These are phyloP conservation scores for Paxillus ammoniavirescens DNA, from an alignment of 768 basidiomycete genomes.

Conservation along the genomic window DNA sequence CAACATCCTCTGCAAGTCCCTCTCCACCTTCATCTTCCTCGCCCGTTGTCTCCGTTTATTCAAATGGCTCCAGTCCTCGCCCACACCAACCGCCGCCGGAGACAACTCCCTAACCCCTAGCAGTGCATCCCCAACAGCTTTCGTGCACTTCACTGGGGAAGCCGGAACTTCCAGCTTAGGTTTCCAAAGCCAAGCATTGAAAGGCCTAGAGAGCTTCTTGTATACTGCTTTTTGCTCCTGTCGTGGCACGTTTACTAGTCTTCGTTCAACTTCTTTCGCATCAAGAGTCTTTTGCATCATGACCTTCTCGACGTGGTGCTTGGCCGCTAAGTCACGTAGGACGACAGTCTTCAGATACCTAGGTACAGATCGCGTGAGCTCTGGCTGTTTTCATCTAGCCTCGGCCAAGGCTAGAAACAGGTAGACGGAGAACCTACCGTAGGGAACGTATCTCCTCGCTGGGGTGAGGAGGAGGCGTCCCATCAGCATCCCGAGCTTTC, in stretches of 20 bases:
- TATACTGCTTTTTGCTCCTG: slow-evolving; percentile 16
- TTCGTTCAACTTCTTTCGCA: slow-evolving; percentile 24
- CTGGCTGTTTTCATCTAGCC: neutral
- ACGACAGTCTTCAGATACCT: slow-evolving; percentile 59
- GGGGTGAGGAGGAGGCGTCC: slow-evolving; percentile 36
- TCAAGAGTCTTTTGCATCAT: slow-evolving; percentile 31
- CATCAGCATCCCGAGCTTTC: neutral
- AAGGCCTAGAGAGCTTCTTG: slow-evolving; percentile 13
- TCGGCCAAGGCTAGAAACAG: neutral
- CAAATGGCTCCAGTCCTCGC: slow-evolving; percentile 53
- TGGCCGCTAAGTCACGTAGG: slow-evolving; percentile 44
- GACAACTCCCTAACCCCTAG: slow-evolving; percentile 10
- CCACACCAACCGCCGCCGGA: slow-evolving; percentile 30
- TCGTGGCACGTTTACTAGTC: slow-evolving; percentile 19
- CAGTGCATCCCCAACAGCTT: neutral
- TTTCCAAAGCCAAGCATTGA: slow-evolving; percentile 44
- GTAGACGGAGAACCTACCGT: slow-evolving; percentile 33
- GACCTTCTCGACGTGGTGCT: slow-evolving; percentile 43
- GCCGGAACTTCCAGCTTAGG: slow-evolving; percentile 1
- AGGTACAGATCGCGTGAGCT: neutral
- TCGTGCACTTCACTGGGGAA: slow-evolving; percentile 1
- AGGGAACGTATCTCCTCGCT: slow-evolving; percentile 56
- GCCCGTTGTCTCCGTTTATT: slow-evolving; percentile 52
- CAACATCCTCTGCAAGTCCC: slow-evolving; percentile 40
- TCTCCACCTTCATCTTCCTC: slow-evolving; percentile 43